Evolutionary conservation across 2,329 filamentous ascomycete genomes (phyloP).

Genomic region (Ustilaginoidea virens): DNA sequence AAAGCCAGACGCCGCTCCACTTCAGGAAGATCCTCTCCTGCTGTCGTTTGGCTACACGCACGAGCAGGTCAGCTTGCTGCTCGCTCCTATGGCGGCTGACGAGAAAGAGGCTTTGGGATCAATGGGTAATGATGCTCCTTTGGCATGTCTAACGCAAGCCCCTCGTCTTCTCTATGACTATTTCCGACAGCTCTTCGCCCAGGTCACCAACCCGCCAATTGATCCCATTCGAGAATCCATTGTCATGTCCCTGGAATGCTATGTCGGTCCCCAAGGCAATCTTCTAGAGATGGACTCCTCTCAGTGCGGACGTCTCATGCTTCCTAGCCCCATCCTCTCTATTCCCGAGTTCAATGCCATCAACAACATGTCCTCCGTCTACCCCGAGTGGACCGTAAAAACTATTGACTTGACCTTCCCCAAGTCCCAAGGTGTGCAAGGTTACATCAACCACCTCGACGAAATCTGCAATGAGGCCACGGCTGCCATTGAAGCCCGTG

Average conservation of each 20-base stretch:
- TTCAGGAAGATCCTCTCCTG: slow-evolving; percentile 75
- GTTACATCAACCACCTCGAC: slow-evolving; percentile 79
- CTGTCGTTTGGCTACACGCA: slow-evolving; percentile 88
- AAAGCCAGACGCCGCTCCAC: slow-evolving; percentile 49
- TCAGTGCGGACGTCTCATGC: slow-evolving; percentile 72
- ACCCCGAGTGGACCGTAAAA: slow-evolving; percentile 75
- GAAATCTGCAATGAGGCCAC: slow-evolving; percentile 75
- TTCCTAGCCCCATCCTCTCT: slow-evolving; percentile 79
- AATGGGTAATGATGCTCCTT: slow-evolving; percentile 92
- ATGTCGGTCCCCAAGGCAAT: slow-evolving; percentile 91
- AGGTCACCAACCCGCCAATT: slow-evolving; percentile 95
- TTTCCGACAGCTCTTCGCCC: slow-evolving; percentile 93
- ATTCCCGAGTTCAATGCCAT: slow-evolving; percentile 83
- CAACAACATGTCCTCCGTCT: slow-evolving; percentile 56
- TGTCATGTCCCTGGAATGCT: slow-evolving; percentile 95
- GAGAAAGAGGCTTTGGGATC: slow-evolving; percentile 95
- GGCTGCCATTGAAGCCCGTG: slow-evolving; percentile 64
- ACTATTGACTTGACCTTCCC: slow-evolving; percentile 88
- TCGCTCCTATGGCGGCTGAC: slow-evolving; percentile 91
- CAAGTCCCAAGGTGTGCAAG: slow-evolving; percentile 66
- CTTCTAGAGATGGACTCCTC: slow-evolving; percentile 82
- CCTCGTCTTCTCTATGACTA: slow-evolving; percentile 88
- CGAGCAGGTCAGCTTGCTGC: slow-evolving; percentile 81
- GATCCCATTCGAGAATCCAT: slow-evolving; percentile 95
- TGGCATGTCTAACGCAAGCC: slow-evolving; percentile 81